A percentile compares a stretch with the other conserved stretches of the same genome.
These are phyloP conservation scores for Fusarium sp. DNA, from an alignment of 2,329 filamentous ascomycete species.

Conservation along the genomic window DNA sequence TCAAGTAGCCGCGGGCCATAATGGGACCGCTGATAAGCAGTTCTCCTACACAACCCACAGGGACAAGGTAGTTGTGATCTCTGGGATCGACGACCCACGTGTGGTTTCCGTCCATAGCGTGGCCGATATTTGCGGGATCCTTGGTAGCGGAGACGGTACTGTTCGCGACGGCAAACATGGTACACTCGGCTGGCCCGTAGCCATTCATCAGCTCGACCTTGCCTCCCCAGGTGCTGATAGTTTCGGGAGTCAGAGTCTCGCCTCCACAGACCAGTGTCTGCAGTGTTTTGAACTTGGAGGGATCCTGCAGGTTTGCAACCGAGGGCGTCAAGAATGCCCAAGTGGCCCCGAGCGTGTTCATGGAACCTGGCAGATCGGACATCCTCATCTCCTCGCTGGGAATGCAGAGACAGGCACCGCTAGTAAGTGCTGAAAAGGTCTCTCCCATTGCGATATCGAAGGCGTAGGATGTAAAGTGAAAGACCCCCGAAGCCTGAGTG, in stretches of 20 bases:
- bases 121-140: conserved; percentile 22
- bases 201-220: conserved; percentile 36
- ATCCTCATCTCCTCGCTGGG: conserved; percentile 40
- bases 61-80: conserved; percentile 29
- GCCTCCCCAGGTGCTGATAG: conserved; percentile 28
- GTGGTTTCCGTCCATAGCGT: background rate
- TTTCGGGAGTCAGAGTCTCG: conserved; percentile 30
- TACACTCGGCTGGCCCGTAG: conserved; percentile 40
- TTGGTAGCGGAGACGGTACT: background rate
- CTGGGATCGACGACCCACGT: conserved; percentile 35
- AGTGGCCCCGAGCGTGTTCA: conserved; percentile 26
- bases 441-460: conserved; percentile 41
- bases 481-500: background rate
- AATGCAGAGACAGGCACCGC: conserved; percentile 39
- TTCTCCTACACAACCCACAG: conserved; percentile 33
- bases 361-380: conserved; percentile 18
- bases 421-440: conserved; percentile 15
- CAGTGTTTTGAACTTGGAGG: conserved; percentile 21
- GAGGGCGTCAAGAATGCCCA: conserved; percentile 43
- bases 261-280: conserved; percentile 35
- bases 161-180: conserved; percentile 25
- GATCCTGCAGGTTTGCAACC: conserved; percentile 38
- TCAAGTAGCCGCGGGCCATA: conserved; percentile 11
- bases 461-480: conserved; percentile 42
- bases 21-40: conserved; percentile 36